Base-by-base conservation (phyloP, 164 flowering plant genomes). In the Euptelea pleiosperma region DNA sequence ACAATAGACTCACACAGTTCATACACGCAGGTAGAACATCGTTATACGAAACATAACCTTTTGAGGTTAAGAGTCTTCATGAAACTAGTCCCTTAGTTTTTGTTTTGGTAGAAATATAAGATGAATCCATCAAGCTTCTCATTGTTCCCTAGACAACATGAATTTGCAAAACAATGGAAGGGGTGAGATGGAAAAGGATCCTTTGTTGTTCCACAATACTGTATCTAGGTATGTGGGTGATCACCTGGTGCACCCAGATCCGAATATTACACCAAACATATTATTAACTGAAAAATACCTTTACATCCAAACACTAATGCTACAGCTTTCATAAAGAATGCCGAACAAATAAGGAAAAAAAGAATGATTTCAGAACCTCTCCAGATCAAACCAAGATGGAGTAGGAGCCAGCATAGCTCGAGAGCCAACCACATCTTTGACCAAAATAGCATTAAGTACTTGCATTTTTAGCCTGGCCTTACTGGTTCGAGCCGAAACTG, bases 301-400 rank as follows among this genome's bases (percentile, higher is more conserved):
- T 26, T 48, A 48, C 52, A 48, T 48, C 11, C 52, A 26, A 25
- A 48, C 25, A 48, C 52, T 22, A 28, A 59, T 52, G 35, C 26
- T 41, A 50, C 18, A 31, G 48, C 25, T 50, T 51, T 45, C 12
- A 19, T 19, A 48, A 56, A 55, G 61, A 62, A 53, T 62, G 52
- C 15, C 29, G 28, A 49, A 12, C 46, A 22, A 53, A 21, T 29
- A 1, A 18, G 14, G 28, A 22, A 46, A 5, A 12, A 60, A 31
- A 30, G 30, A 58, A 45, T 21, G 35, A 29, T 11, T 36, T 18
- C 18, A 6, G 47, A 25, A 36, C 14, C 43, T 22, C 18, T 2
- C 42, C 35, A 18, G 40, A 36, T 39, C 29, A 25, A 35, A 39
- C 57, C 57, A 36, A 53, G 16, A 30, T 3, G 21, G 10, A 29